phyloP scores from a whole-genome alignment of 441 rosid genomes.

The Mallotus japonicus region DNA sequence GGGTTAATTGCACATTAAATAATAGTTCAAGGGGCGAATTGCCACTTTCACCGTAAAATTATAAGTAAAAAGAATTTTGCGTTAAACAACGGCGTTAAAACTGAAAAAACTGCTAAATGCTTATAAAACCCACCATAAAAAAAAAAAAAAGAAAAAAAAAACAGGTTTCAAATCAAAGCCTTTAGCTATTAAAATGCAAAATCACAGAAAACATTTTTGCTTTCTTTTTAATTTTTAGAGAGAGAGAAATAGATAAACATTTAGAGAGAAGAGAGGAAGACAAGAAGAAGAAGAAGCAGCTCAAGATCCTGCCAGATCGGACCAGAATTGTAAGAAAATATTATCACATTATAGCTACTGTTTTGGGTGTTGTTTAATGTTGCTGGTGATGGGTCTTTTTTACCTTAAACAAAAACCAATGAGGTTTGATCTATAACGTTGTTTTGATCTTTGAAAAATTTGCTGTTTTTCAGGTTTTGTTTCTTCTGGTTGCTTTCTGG shows the following conservation, averaged over 20 bases:
- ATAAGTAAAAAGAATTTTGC: not conserved
- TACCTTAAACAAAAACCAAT: constrained; percentile 15
- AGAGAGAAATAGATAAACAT: constrained; percentile 25
- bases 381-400: constrained; percentile 5
- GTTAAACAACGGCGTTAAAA: constrained; percentile 32
- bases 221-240: constrained; percentile 14
- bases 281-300: constrained; percentile 9
- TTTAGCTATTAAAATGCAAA: constrained; percentile 38
- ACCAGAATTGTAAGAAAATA: constrained; percentile 25
- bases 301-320: constrained; percentile 38
- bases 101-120: constrained; percentile 39
- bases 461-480: constrained; percentile 8
- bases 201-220: constrained; percentile 15
- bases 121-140: constrained; percentile 28
- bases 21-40: too few relatives aligned
- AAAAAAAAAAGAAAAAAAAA: constrained; percentile 27
- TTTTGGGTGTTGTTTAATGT: not conserved
- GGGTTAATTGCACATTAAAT: too few relatives aligned
- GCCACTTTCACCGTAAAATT: too few relatives aligned
- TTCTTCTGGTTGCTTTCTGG: not conserved
- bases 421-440: constrained; percentile 25
- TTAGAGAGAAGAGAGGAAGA: constrained; percentile 13
- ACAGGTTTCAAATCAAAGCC: not conserved
- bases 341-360: constrained; percentile 13
- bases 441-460: constrained; percentile 1